Evolutionary conservation across 2,329 filamentous ascomycete genomes (phyloP), one percentile per base, ranked within the genome.

Genomic region (Microsporum ferrugineum): DNA sequence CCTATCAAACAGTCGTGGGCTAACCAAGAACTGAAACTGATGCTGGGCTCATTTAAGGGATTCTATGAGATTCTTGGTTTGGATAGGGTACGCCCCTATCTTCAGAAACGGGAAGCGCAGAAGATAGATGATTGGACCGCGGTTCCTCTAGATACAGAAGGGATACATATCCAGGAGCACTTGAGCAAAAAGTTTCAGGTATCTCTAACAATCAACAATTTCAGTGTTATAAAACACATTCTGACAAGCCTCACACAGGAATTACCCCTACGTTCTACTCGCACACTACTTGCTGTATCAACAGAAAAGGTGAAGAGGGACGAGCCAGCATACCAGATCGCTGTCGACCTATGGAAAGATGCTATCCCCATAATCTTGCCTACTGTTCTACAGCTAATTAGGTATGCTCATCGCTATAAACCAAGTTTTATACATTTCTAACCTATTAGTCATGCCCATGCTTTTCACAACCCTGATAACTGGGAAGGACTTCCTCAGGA

Each of bases 221-320:
- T 27, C 61, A 5, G 58, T 0, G 67, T 60, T 60, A 45, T 6
- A 23, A 47, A 47, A 47, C 23, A 23, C 45, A 29, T 39, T 8
- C 49, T 29, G 12, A 61, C 12, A 23, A 51, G 10, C 3, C 10
- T 12, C 0, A 5, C 10, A 61, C 49, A 88, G 80, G 80, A 82
- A 62, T 76, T 97, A 12, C 94, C 94, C 2, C 76, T 99, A 47
- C 85, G 92, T 61, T 83, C 88, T 5, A 96, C 92, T 1, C 96
- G 96, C 71, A 90, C 89, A 0, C 88, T 97, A 70, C 77, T 99
- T n/a, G 88, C 88, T 1, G 92, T 91, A 57, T 95, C 92, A 0
- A 92, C 94, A 0, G 95, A 99, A 67, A 90, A 90, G 70, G 76
- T 97, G 5, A 87, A 90, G 57, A 88, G 88, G 66, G 81, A 82